Conservation (phyloP, 2,329 filamentous ascomycete genomes). For the Pseudocercospora ulei region DNA sequence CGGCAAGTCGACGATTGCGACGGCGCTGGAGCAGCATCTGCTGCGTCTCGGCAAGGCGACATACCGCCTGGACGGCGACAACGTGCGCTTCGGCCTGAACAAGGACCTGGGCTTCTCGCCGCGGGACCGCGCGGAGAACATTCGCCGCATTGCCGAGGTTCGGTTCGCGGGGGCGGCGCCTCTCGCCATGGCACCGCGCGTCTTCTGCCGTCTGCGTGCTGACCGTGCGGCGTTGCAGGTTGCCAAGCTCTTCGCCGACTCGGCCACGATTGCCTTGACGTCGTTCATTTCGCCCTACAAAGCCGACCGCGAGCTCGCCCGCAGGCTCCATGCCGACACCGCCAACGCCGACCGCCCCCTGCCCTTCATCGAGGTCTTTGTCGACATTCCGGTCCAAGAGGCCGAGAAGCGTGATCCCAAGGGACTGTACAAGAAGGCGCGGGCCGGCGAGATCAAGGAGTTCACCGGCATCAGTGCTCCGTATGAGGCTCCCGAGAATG, state of each 20-base stretch:
- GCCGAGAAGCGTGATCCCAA: slow-evolving; percentile 95
- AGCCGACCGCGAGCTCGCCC: slow-evolving; percentile 72
- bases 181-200: background rate
- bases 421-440: slow-evolving; percentile 94
- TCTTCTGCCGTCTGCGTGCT: background rate
- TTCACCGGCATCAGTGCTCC: slow-evolving; percentile 94
- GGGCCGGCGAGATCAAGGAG: slow-evolving; percentile 87
- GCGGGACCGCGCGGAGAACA: slow-evolving; percentile 92
- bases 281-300: slow-evolving; percentile 96
- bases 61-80: slow-evolving; percentile 95
- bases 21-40: slow-evolving; percentile 91
- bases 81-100: slow-evolving; percentile 95
- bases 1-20: slow-evolving; percentile 94
- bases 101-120: slow-evolving; percentile 94
- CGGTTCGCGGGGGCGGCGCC: slow-evolving; percentile 4
- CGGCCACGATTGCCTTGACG: slow-evolving; percentile 75
- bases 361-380: slow-evolving; percentile 85
- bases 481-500: slow-evolving; percentile 77
- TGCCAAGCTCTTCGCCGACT: slow-evolving; percentile 91
- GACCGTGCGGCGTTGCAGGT: slow-evolving; percentile 46
- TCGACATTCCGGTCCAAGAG: slow-evolving; percentile 82
- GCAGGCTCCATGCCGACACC: slow-evolving; percentile 62
- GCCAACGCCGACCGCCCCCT: slow-evolving; percentile 52
- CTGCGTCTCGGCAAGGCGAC: slow-evolving; percentile 72
- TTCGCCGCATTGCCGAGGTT: slow-evolving; percentile 81